phyloP scores from a whole-genome alignment of 176 grass and related monocot species.

The Otatea glauca region DNA sequence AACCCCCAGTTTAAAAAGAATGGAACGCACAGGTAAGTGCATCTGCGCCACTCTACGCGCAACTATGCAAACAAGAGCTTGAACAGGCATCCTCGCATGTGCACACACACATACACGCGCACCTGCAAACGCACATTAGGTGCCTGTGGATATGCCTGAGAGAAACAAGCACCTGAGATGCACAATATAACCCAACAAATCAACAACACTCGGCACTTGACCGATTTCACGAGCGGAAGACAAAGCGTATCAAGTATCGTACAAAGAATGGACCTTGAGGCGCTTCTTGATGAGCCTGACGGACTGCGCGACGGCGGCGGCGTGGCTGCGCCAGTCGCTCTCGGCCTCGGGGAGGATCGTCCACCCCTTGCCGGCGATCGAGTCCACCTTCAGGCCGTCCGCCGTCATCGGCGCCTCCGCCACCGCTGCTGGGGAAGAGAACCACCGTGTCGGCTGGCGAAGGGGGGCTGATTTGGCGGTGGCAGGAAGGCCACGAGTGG shows the following conservation, averaged over 20 bases:
- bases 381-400: slow-evolving; percentile 78
- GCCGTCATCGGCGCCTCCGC: slow-evolving; percentile 59
- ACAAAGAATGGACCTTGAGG: slow-evolving; percentile 62
- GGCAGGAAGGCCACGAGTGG: slow-evolving; percentile 7
- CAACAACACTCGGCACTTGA: background rate
- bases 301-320: too few relatives aligned
- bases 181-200: background rate
- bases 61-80: background rate
- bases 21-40: too few relatives aligned
- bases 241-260: background rate
- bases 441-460: slow-evolving; percentile 33
- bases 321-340: slow-evolving; percentile 94
- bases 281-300: slow-evolving; percentile 92
- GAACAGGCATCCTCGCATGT: background rate
- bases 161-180: background rate
- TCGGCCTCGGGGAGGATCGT: slow-evolving; percentile 75
- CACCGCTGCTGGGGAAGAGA: slow-evolving; percentile 58
- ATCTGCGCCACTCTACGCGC: background rate
- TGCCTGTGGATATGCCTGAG: slow-evolving; percentile 38
- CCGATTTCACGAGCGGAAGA: background rate
- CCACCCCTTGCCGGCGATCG: slow-evolving; percentile 78
- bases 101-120: background rate
- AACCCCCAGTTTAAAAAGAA: too few relatives aligned
- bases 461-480: background rate
- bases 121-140: background rate